These are phyloP conservation scores for Cutaneotrichosporon sp. DNA, from an alignment of 1,284 basidiomycete genomes.

Conservation along the genomic window DNA sequence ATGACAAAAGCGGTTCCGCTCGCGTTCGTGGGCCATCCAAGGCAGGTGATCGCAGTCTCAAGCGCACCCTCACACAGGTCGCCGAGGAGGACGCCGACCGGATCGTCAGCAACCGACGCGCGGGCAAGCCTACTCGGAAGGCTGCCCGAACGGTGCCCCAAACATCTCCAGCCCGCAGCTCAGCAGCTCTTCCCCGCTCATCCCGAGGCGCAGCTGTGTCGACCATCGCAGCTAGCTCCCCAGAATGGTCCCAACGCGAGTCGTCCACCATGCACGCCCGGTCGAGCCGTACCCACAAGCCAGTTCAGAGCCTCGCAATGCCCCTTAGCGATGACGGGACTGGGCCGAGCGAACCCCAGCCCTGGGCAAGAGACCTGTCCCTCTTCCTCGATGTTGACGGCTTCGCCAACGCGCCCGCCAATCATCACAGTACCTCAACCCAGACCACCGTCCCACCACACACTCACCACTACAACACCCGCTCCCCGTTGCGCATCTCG, in stretches of 20 bases:
- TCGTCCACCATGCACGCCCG: too few species aligned
- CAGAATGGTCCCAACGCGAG: slow-evolving; percentile 14
- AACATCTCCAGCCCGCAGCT: slow-evolving; percentile 29
- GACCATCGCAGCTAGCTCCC: slow-evolving; percentile 25
- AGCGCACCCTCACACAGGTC: slow-evolving; percentile 37
- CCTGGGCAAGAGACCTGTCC: slow-evolving; percentile 34
- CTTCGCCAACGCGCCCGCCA: slow-evolving; percentile 23
- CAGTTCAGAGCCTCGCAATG: slow-evolving; percentile 31
- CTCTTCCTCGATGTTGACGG: slow-evolving; percentile 42
- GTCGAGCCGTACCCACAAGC: too few species aligned
- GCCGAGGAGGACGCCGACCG: slow-evolving; percentile 41
- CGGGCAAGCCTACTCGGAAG: slow-evolving; percentile 13
- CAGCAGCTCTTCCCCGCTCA: neutral
- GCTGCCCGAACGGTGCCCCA: slow-evolving; percentile 24
- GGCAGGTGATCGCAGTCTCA: slow-evolving; percentile 23
- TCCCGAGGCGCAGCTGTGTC: slow-evolving; percentile 4
- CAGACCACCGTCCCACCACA: too few species aligned
- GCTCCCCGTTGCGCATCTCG: neutral
- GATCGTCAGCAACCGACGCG: slow-evolving; percentile 22
- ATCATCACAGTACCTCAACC: neutral
- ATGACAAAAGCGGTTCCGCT: slow-evolving; percentile 25
- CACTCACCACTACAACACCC: neutral
- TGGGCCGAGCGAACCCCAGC: neutral
- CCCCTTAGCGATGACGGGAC: slow-evolving; percentile 40
- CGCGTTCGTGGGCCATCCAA: slow-evolving; percentile 7